phyloP scores from a whole-genome alignment of 257 asterid genomes.

The Oldenlandia corymbosa region DNA sequence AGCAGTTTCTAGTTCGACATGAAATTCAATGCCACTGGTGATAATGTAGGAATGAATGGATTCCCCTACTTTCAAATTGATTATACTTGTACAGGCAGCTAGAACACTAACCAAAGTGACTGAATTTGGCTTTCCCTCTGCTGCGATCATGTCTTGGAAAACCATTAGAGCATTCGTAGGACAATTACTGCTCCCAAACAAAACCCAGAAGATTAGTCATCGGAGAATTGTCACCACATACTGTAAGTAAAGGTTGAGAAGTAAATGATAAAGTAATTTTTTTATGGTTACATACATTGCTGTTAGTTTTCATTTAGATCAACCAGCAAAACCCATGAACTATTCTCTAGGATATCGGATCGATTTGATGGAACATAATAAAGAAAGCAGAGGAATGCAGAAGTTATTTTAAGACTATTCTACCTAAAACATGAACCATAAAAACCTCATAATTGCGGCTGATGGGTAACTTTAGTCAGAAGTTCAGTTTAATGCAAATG shows the following conservation, averaged over 20 bases:
- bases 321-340: too few relatives aligned
- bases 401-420: neutral
- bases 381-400: neutral
- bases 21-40: slow-evolving; percentile 34
- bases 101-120: slow-evolving; percentile 51
- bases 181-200: slow-evolving; percentile 35
- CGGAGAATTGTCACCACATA: neutral
- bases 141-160: slow-evolving; percentile 39
- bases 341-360: neutral
- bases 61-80: slow-evolving; percentile 44
- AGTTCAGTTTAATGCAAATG: too few relatives aligned
- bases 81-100: slow-evolving; percentile 59
- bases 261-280: neutral
- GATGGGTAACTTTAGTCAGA: neutral
- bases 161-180: slow-evolving; percentile 44
- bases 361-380: neutral
- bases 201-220: slow-evolving; percentile 3
- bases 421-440: neutral
- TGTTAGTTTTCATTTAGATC: neutral
- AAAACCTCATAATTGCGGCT: neutral
- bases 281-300: neutral
- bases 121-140: slow-evolving; percentile 45
- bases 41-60: slow-evolving; percentile 53
- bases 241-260: neutral
- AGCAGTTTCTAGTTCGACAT: slow-evolving; percentile 57